These are phyloP conservation scores for Cercospora berteroae DNA, from an alignment of 2,329 filamentous ascomycete genomes.

Conservation along the genomic window DNA sequence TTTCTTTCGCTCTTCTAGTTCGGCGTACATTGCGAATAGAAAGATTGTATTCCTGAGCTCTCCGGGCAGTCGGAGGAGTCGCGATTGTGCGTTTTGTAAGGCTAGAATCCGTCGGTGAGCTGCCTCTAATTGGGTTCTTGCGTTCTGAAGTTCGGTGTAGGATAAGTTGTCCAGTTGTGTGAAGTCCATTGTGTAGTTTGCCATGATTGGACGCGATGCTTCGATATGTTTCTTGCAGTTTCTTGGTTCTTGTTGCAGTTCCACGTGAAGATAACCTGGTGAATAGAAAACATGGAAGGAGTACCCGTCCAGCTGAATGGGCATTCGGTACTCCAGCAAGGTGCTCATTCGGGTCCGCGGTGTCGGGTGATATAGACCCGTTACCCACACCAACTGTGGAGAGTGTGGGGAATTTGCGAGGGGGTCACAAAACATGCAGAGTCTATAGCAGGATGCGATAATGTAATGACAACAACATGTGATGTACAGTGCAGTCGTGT, in stretches of 20 bases:
- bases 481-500: background rate
- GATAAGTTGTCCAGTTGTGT: slow-evolving; percentile 16
- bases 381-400: background rate
- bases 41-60: slow-evolving; percentile 25
- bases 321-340: background rate
- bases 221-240: background rate
- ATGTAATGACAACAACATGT: background rate
- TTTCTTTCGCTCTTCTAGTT: slow-evolving; percentile 18
- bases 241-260: background rate
- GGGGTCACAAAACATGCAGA: background rate
- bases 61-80: slow-evolving; percentile 18
- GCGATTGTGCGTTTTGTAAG: slow-evolving; percentile 23
- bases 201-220: background rate
- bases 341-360: slow-evolving; percentile 3
- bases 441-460: background rate
- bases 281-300: background rate
- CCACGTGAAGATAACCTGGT: background rate
- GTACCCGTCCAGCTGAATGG: background rate
- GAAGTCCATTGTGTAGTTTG: slow-evolving; percentile 1
- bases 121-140: slow-evolving; percentile 20
- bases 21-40: slow-evolving; percentile 21
- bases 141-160: slow-evolving; percentile 18
- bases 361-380: background rate
- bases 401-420: background rate
- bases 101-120: slow-evolving; percentile 22